Base-by-base conservation (phyloP, 1,139 yeast species). In the Candida albicans region DNA sequence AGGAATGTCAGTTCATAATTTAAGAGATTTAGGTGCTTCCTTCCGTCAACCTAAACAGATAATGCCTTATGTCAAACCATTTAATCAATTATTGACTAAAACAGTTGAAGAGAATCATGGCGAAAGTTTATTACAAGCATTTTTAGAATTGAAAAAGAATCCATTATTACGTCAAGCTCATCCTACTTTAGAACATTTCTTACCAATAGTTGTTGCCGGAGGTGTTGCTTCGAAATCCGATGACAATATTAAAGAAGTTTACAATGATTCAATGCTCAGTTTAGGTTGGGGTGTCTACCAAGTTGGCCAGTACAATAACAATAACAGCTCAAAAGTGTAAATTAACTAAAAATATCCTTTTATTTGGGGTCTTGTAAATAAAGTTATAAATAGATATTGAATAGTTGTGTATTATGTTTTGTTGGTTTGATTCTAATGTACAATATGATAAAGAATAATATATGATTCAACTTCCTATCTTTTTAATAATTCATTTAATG, bases 1-100 rank as follows among this genome's bases (percentile, higher is more conserved):
- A 0, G 95, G 95, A 2, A 84, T 85, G 87, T 70, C 87, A 6
- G 95, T 86, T 12, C 95, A 87, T 62, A 87, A 87, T 54, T 69
- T 87, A 39, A 55, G 79, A 33, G 91, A 86, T 49, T 36, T 81
- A 18, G 65, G 75, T 10, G 30, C 35, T 26, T 50, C 59, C 4
- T 46, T 54, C 25, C 35, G 44, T 8, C 43, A 46, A 24, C 56
- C 57, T 2, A 62, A 59, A 2, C 54, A 55, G 35, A 56, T 65
- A 2, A 53, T 74, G 57, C 77, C 83, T 0, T 84, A 84, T 52
- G 76, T 68, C 5, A 56, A 61, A 39, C 70, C 71, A 31, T 85
- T 85, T 62, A 77, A 79, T 52, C 51, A 58, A 2, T 47, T 72
- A n/a, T 56, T 84, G 12, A 65, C 67, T 2, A 52, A 58, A 1